Base-by-base conservation (phyloP, 2,329 filamentous ascomycete genomes). In the Pseudogymnoascus sp. region DNA sequence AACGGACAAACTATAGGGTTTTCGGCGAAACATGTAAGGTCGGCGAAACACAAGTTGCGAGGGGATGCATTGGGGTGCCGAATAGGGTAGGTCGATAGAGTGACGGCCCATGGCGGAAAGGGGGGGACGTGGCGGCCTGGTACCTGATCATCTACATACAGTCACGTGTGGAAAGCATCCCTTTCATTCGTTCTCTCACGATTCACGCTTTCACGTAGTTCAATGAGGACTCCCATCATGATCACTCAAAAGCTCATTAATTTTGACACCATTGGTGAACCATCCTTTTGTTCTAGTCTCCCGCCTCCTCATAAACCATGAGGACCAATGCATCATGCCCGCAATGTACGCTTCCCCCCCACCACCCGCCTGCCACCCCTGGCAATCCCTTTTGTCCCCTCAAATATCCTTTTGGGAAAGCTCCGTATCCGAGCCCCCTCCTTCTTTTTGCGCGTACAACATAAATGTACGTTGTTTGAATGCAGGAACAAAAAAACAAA, bases 361-460 rank as follows among this genome's bases (percentile, higher is more conserved):
- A 7, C 21, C 42, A n/a, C n/a, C 4, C 23, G 23, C 26, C 26
- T 7, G 26, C 26, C 6, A 29, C 26, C 26, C 23, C 23, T 13
- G 15, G 29, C 50, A 56, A 56, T 15, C 29, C 50, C 50, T 15
- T 26, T 26, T 26, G 7, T 56, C n/a, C 50, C 50, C 17, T 56
- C 50, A 33, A 19, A 56, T 21, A 56, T 56, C 50, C 33, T 56
- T 56, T 56, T 56, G 50, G 50, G 9, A 17, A 46, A 44, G 21
- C 29, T 33, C 29, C 5, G 13, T 33, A 56, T 56, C 50, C 29
- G 29, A 33, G 50, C 29, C 42, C 29, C 42, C 7, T 29, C 26
- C 44, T 56, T 56, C 50, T 56, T 56, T 56, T 56, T 56, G 50
- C 46, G 50, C 46, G 50, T 35, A 56, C 29, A 56, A 33, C 50